Conservation (phyloP, 2,329 filamentous ascomycete species). For the Fusarium palustre region DNA sequence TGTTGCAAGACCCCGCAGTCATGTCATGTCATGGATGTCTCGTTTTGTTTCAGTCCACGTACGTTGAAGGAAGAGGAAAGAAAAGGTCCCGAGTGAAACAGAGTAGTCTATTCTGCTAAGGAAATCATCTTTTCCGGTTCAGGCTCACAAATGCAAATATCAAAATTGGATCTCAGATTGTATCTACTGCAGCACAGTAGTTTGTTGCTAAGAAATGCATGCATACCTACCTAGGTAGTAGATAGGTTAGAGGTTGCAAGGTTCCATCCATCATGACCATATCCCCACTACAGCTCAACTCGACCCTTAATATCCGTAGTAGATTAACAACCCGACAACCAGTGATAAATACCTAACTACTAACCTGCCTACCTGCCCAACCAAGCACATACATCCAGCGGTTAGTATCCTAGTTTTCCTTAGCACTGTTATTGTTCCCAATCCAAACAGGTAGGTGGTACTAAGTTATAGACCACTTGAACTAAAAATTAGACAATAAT, state of each 20-base stretch:
- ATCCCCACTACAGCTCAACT: constrained; percentile 28
- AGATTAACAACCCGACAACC: background rate
- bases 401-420: constrained; percentile 3
- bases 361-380: background rate
- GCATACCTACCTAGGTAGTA: no score
- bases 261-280: background rate
- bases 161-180: background rate
- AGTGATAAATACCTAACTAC: background rate
- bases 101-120: background rate
- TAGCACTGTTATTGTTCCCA: no score
- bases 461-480: no score
- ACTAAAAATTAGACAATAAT: background rate
- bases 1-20: constrained; percentile 27
- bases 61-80: background rate
- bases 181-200: background rate
- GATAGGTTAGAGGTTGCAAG: background rate
- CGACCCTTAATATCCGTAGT: background rate
- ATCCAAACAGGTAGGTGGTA: no score
- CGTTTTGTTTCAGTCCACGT: background rate
- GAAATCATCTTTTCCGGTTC: no score
- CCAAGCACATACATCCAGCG: background rate
- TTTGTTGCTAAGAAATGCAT: background rate
- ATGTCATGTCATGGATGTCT: constrained; percentile 15
- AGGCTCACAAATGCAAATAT: background rate
- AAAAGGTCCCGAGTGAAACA: background rate